Evolutionary conservation across 768 basidiomycete genomes (phyloP), one percentile per base, ranked within the genome.

Genomic region (Podaxis rugospora): DNA sequence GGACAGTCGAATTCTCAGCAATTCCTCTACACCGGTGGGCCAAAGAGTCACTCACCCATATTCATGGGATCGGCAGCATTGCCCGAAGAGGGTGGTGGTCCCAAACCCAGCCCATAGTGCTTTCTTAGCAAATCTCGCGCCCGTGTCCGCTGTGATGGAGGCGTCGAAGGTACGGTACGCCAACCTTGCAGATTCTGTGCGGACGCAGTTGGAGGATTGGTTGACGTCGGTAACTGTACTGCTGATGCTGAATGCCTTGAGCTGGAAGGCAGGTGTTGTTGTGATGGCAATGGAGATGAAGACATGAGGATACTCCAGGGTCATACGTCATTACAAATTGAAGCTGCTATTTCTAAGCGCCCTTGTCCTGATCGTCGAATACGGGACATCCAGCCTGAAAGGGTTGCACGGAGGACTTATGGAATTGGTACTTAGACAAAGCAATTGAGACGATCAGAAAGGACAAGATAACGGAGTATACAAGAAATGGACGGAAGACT

Each of bases 101-200:
- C 87, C n/a, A 90, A 75, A 16, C 87, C 89, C 27, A 95, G 73
- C 4, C 92, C 92, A 79, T 95, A 95, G 68, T 95, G 93, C 65
- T 91, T 92, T 67, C 93, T 79, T 55, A 95, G 68, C 52, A 94
- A 70, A 69, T 93, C 91, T 65, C 88, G 79, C 11, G 92, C 92
- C 14, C 87, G 78, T 18, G 81, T 76, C 66, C 53, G 59, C 14
- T 54, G 59, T 18, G 59, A 14, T 13, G 59, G 53, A 6, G 59
- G 59, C 13, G 57, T 51, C 16, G 50, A 51, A 25, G 59, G 59
- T 6, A 49, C 44, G 6, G 46, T 49, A 23, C 59, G 59, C n/a
- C 52, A 53, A 11, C 52, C 59, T 47, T 42, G 50, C 3, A 40
- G 23, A 37, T 37, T 49, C 1, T 52, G 32, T 18, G 25, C 35